Evolutionary conservation across 495 filamentous ascomycete species (phyloP), one percentile per base, ranked within the genome.

Genomic region (Parathielavia hyrcaniae): DNA sequence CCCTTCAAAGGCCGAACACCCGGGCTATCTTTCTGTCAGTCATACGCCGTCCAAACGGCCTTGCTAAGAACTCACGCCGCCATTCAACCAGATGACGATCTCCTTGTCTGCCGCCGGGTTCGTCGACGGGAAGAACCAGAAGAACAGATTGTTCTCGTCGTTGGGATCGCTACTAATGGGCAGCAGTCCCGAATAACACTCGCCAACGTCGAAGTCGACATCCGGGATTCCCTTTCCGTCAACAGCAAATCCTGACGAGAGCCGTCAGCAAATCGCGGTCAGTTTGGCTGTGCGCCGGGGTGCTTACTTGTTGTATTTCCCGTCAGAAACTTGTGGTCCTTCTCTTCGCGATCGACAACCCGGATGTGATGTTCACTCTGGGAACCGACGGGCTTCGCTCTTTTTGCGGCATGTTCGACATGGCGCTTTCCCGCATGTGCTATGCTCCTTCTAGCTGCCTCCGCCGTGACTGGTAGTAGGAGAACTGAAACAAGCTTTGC

Each of bases 31-130:
- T 2, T 2, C 17, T 35, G 61, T 62, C 12, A 67, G 57, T 14
- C 10, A 16, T 22, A 9, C 1, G 35, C 10, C 5, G 14, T 20
- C 1, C n/a, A 10, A 32, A 1, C 10, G n/a, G 8, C 7, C 43
- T 30, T 14, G 12, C 13, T 17, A 7, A 47, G 40, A 36, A 69
- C 73, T 65, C 57, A 77, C 75, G 22, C 86, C 86, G 44, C 86
- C 86, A 62, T 88, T 88, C 7, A 89, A 70, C 77, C 85, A 90
- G 62, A 90, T 85, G n/a, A 81, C 74, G 53, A 89, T 83, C 64
- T 90, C 86, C 49, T 89, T 82, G 4, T 78, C 72, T 8, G 79
- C 74, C 5, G 62, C 64, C 6, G 76, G 73, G 43, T 86, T 84
- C 5, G 69, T 69, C 0, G 84, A 81, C 0, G 84, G 86, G 60